Evolutionary conservation across 331 rosid species (phyloP).

Genomic region (Phaseolus coccineus): DNA sequence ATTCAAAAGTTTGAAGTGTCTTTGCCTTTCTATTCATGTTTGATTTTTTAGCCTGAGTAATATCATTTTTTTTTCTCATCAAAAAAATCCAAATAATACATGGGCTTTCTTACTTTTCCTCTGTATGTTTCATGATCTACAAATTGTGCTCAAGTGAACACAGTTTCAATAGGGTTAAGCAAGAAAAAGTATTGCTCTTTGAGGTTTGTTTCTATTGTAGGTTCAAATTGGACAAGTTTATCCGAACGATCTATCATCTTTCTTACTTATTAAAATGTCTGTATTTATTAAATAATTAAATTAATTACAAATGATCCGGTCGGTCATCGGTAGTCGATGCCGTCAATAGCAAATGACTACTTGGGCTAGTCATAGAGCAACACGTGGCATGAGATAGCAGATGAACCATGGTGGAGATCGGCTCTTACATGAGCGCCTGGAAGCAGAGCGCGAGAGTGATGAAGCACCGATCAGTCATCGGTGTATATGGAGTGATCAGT

Average conservation of each 20-base stretch:
- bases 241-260: neutral
- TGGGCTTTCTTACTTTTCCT: neutral
- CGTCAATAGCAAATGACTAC: too few relatives aligned
- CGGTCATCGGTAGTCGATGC: too few relatives aligned
- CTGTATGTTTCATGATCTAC: neutral
- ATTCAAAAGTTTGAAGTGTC: conserved; percentile 5
- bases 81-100: conserved; percentile 20
- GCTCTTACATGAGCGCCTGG: too few relatives aligned
- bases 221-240: neutral
- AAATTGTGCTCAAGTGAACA: neutral
- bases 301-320: too few relatives aligned
- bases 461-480: too few relatives aligned
- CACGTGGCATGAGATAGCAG: too few relatives aligned
- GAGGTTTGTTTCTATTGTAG: neutral
- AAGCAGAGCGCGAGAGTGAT: too few relatives aligned
- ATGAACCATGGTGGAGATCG: too few relatives aligned
- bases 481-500: too few relatives aligned
- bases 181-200: neutral
- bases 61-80: conserved; percentile 28
- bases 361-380: too few relatives aligned
- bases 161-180: neutral
- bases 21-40: conserved; percentile 19
- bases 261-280: too few relatives aligned
- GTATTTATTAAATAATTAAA: too few relatives aligned
- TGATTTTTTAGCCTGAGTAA: conserved; percentile 13